Percentiles rank a stretch among this genome's conserved stretches.
Evolutionary conservation across 345 rosid genomes (phyloP).

Genomic region (Acer campestre): DNA sequence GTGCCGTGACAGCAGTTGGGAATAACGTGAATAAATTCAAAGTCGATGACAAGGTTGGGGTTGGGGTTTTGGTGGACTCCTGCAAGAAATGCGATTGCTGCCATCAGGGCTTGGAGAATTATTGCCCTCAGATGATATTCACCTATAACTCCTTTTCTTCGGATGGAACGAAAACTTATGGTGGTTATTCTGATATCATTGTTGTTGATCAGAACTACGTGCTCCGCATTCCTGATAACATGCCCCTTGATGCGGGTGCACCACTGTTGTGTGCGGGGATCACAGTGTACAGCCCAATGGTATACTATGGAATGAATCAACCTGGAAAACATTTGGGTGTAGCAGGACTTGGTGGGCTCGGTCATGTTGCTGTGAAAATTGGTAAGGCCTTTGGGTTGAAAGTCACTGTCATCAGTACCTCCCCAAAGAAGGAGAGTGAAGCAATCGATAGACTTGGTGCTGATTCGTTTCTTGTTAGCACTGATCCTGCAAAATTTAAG

Average conservation of each 20-base stretch:
- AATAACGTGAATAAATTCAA: conserved; percentile 66
- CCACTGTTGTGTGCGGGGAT: conserved; percentile 88
- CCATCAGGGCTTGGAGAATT: conserved; percentile 72
- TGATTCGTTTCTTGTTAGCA: conserved; percentile 61
- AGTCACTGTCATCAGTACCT: conserved; percentile 81
- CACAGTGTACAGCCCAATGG: conserved; percentile 90
- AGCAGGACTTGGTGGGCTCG: conserved; percentile 90
- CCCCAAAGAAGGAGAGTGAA: conserved; percentile 57
- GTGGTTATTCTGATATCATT: conserved; percentile 76
- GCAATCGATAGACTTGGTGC: conserved; percentile 57
- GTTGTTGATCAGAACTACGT: conserved; percentile 79
- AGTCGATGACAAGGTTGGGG: conserved; percentile 72
- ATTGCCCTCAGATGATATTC: conserved; percentile 54
- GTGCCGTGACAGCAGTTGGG: conserved; percentile 64
- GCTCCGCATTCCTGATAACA: conserved; percentile 58
- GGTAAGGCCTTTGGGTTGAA: conserved; percentile 87
- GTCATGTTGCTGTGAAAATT: conserved; percentile 86
- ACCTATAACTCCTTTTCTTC: conserved; percentile 52
- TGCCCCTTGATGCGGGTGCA: conserved; percentile 71
- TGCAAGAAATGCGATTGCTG: conserved; percentile 76
- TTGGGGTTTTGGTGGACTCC: conserved; percentile 72
- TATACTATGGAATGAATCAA: conserved; percentile 81
- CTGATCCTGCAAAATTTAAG: conserved; percentile 66
- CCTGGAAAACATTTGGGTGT: conserved; percentile 88
- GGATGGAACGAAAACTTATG: conserved; percentile 67